A percentile compares a stretch with the other conserved stretches of the same genome.
Evolutionary conservation across 2,329 filamentous ascomycete species (phyloP).

Genomic region (Calonectria naviculata): DNA sequence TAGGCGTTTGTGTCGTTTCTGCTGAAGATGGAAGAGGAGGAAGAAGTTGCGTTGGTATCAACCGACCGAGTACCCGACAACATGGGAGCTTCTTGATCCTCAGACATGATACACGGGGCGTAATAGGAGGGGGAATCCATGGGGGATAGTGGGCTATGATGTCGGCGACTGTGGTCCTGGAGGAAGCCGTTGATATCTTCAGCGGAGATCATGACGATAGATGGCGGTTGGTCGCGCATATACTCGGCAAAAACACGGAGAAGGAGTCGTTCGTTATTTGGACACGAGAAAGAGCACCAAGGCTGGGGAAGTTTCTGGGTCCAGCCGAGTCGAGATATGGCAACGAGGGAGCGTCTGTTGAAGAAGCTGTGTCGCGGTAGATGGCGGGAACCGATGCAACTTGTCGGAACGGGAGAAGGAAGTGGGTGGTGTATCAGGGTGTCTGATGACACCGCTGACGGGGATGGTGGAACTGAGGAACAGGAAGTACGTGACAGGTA

Average conservation of each 20-base stretch:
- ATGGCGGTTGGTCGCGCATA: neutral
- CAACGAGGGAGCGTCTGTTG: neutral
- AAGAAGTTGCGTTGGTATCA: conserved; percentile 23
- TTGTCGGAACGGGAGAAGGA: neutral
- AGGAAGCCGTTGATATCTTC: neutral
- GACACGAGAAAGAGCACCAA: neutral
- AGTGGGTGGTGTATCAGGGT: neutral
- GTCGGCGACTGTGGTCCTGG: neutral
- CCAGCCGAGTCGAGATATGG: neutral
- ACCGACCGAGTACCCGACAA: conserved; percentile 19
- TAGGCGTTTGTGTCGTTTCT: conserved; percentile 3
- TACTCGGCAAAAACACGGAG: neutral
- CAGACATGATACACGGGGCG: neutral
- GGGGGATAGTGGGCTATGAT: neutral
- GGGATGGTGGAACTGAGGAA: neutral
- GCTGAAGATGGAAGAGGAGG: conserved; percentile 28
- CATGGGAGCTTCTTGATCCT: neutral
- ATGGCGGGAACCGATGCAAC: neutral
- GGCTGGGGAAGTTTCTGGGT: neutral
- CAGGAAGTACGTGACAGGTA: neutral
- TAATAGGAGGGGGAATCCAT: too few species aligned
- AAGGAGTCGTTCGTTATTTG: neutral
- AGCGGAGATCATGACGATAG: neutral
- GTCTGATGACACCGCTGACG: neutral
- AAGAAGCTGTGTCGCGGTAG: neutral